Percentiles rank a stretch among this genome's conserved stretches.
Evolutionary conservation across 768 basidiomycete genomes (phyloP).

Genomic region (Tylopilus rubrobrunneus): DNA sequence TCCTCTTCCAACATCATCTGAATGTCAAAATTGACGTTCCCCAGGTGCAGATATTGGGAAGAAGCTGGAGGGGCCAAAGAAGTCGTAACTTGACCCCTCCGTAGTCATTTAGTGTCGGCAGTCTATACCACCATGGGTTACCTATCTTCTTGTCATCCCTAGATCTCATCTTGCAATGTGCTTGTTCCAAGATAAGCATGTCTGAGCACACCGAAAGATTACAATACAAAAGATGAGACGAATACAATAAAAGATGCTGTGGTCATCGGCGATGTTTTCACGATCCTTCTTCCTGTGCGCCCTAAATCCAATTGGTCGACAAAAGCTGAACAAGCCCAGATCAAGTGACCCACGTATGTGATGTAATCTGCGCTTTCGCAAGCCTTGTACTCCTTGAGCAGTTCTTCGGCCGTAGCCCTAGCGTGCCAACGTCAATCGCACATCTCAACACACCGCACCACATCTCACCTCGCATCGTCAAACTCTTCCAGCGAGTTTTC

Average conservation of each 20-base stretch:
- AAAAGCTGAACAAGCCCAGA: background rate
- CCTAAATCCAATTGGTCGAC: conserved; percentile 20
- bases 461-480: conserved; percentile 85
- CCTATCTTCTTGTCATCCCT: conserved; percentile 13
- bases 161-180: conserved; percentile 27
- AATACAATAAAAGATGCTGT: background rate
- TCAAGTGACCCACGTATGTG: conserved; percentile 56
- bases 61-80: conserved; percentile 77
- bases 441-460: background rate
- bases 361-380: conserved; percentile 96
- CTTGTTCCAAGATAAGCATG: conserved; percentile 3
- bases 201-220: conserved; percentile 3
- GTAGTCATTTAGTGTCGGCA: conserved; percentile 31
- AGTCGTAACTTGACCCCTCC: conserved; percentile 51
- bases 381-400: conserved; percentile 92
- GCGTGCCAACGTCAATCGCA: background rate
- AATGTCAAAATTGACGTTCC: conserved; percentile 1
- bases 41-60: conserved; percentile 80
- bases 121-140: conserved; percentile 17
- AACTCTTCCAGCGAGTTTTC: conserved; percentile 92
- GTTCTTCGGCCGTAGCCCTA: conserved; percentile 82
- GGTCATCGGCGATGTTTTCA: conserved; percentile 7
- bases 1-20: background rate
- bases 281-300: conserved; percentile 33
- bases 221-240: background rate